These are phyloP conservation scores for Fusarium abutilonis DNA, from an alignment of 2,329 filamentous ascomycete genomes.

Conservation along the genomic window DNA sequence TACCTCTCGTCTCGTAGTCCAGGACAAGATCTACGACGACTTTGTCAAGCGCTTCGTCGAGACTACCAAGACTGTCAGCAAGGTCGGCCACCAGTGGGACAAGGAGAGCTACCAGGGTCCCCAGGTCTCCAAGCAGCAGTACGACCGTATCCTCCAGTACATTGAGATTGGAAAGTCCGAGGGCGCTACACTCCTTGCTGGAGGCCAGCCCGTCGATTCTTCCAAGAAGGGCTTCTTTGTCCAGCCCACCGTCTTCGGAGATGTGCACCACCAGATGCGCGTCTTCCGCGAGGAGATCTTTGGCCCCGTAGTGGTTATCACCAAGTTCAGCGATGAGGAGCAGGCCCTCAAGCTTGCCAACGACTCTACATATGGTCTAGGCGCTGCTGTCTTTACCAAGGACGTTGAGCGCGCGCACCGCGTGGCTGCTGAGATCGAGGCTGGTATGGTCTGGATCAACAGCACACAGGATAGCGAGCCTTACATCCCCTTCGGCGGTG, in stretches of 20 bases:
- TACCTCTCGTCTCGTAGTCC: constrained; percentile 82
- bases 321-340: constrained; percentile 82
- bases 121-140: constrained; percentile 70
- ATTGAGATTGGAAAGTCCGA: constrained; percentile 54
- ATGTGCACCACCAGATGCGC: constrained; percentile 74
- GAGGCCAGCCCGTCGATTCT: constrained; percentile 56
- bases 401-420: constrained; percentile 83
- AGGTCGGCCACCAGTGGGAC: constrained; percentile 49
- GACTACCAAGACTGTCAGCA: constrained; percentile 65
- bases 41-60: constrained; percentile 81
- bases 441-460: constrained; percentile 70
- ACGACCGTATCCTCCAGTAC: constrained; percentile 72
- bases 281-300: constrained; percentile 92
- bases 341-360: constrained; percentile 79
- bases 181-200: constrained; percentile 43
- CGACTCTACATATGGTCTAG: constrained; percentile 79
- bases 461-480: constrained; percentile 43
- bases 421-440: constrained; percentile 76
- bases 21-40: constrained; percentile 85
- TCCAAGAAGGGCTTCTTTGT: constrained; percentile 85
- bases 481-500: constrained; percentile 43
- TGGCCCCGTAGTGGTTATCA: constrained; percentile 81
- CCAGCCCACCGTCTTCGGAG: constrained; percentile 85
- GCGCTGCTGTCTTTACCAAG: constrained; percentile 80
- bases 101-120: constrained; percentile 52